Evolutionary conservation across 345 rosid genomes (phyloP), one percentile per base, ranked within the genome.

Genomic region (Citrus medica): DNA sequence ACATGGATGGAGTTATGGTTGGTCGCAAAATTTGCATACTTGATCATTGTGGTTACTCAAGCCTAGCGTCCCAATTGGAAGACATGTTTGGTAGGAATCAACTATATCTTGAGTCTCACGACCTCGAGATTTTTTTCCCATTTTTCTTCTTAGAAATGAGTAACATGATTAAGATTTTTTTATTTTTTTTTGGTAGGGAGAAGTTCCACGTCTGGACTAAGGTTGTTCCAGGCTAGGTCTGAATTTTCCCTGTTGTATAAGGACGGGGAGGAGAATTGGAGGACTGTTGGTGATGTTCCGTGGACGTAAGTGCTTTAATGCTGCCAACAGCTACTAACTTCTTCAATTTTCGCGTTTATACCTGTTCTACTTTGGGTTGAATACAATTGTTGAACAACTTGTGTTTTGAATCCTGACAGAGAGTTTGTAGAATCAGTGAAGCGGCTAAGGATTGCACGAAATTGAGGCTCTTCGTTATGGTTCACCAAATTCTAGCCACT

Each of bases 21-120:
- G 97, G 97, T 63, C 87, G 97, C 71, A 93, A 93, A 84, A 83
- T 93, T 76, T 88, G 93, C 88, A 74, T 93, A 67, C 81, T 86
- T 59, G 86, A 86, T 66, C 90, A 85, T 75, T 81, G 81, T 62
- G 83, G 81, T 74, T 91, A 86, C 84, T 73, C 86, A 60, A 84
- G 83, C 82, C 89, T 93, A 48, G 95, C 92, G 9, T 77, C n/a
- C 69, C 88, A 89, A 77, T 92, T 93, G 1, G 92, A 93, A 68
- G 82, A 91, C 79, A 91, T 93, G 97, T 93, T 90, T 79, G 97
- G 97, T 88, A 73, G 72, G 83, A 16, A 53, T 53, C 58, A 53
- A 53, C 58, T 69, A 61, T 6, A 68, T 6, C 61, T 61, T 68
- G 55, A 38, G 6, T 17, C 17, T 27, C 32, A 28, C 7, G 8